A percentile compares a stretch with the other conserved stretches of the same genome.
These are phyloP conservation scores for Pyrenophora seminiperda DNA, from an alignment of 2,329 filamentous ascomycete genomes.

Conservation along the genomic window DNA sequence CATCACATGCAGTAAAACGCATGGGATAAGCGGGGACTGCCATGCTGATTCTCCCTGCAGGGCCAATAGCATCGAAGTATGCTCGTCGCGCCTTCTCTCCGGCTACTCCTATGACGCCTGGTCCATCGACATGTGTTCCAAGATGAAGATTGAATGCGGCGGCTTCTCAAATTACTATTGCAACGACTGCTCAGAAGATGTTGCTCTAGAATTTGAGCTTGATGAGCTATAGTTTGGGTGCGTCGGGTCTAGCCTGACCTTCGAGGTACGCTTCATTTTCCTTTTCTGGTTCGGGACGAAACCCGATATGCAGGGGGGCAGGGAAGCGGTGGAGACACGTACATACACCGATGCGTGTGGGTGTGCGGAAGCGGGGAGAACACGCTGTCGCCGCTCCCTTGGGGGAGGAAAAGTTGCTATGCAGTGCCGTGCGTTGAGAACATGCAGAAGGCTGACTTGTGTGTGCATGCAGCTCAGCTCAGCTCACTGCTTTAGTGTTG, in stretches of 20 bases:
- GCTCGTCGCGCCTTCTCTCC: constrained; percentile 51
- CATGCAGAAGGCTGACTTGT: constrained; percentile 11
- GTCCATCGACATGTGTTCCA: constrained; percentile 56
- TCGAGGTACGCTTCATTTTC: constrained; percentile 6
- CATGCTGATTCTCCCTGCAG: constrained; percentile 10
- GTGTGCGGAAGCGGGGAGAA: constrained; percentile 1
- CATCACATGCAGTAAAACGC: background rate
- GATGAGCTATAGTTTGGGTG: constrained; percentile 48
- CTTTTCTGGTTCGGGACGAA: no score
- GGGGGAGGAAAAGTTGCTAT: background rate
- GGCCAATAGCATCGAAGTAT: constrained; percentile 53
- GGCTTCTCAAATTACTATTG: constrained; percentile 55
- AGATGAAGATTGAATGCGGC: constrained; percentile 48
- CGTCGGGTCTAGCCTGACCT: background rate
- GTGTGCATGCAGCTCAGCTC: constrained; percentile 8
- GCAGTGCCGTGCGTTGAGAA: no score
- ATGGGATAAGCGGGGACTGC: no score
- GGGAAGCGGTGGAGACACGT: no score
- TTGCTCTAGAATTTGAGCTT: constrained; percentile 50
- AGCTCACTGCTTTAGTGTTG: background rate
- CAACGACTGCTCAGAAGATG: constrained; percentile 52
- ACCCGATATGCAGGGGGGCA: background rate
- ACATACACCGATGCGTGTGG: background rate
- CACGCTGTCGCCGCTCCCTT: background rate
- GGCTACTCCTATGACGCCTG: constrained; percentile 56